These are phyloP conservation scores for Pythium sukuiense DNA, from an alignment of 352 stramenopile species.

Conservation along the genomic window DNA sequence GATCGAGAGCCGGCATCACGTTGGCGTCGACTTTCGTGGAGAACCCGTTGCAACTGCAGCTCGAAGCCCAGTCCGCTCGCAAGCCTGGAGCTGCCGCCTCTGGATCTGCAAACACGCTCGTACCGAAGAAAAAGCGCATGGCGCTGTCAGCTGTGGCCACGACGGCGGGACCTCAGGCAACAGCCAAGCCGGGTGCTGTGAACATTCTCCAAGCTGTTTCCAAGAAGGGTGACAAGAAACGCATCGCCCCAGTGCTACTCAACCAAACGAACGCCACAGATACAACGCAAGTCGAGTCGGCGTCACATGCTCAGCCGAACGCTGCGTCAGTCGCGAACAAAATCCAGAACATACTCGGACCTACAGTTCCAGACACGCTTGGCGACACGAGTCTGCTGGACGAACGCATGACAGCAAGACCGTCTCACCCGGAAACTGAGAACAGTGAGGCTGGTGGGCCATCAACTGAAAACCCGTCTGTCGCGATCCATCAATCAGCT, in stretches of 20 bases:
- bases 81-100: conserved; percentile 16
- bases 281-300: not conserved
- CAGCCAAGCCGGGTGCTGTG: conserved; percentile 22
- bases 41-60: conserved; percentile 77
- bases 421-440: not conserved
- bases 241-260: conserved; percentile 55
- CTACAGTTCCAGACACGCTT: conserved; percentile 50
- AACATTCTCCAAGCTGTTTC: conserved; percentile 38
- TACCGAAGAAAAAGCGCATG: conserved; percentile 58
- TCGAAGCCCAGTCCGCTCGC: conserved; percentile 60
- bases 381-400: conserved; percentile 56
- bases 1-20: conserved; percentile 75
- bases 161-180: conserved; percentile 5
- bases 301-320: conserved; percentile 24
- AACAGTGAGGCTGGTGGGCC: not conserved
- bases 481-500: not conserved
- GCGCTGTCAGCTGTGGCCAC: not conserved
- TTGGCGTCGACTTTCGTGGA: conserved; percentile 77
- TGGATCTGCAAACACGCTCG: conserved; percentile 35
- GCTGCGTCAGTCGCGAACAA: conserved; percentile 72
- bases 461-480: not conserved
- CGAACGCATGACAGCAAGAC: conserved; percentile 51
- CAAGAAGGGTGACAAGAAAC: conserved; percentile 67
- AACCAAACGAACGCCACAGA: conserved; percentile 28
- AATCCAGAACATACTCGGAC: conserved; percentile 75